A percentile compares a stretch with the other conserved stretches of the same genome.
Conservation (phyloP, 176 grass and related monocot genomes). For the maize (Zea mays) region Zm-B73-REFERENCE-NAM-5.0 NC_050099.1:187625001-187625500, state of each 20-base stretch:
- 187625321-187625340: too few species aligned
- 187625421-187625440: too few species aligned
- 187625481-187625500: too few species aligned
- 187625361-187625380: too few species aligned
- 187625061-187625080: not conserved
- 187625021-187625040: not conserved
- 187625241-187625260: not conserved
- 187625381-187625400: too few species aligned
- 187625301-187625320: not conserved
- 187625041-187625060: not conserved
- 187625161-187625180: not conserved
- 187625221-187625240: not conserved
- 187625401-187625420: too few species aligned
- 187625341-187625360: too few species aligned
- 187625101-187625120: not conserved
- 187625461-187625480: too few species aligned
- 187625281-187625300: not conserved
- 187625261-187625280: constrained; percentile 30
- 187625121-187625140: not conserved
- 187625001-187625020: not conserved
- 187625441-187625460: too few species aligned
- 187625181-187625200: not conserved
- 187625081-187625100: not conserved
- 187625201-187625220: constrained; percentile 12
- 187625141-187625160: not conserved